phyloP scores from a whole-genome alignment of 805 yeast species.

The Metschnikowia continentalis region DNA sequence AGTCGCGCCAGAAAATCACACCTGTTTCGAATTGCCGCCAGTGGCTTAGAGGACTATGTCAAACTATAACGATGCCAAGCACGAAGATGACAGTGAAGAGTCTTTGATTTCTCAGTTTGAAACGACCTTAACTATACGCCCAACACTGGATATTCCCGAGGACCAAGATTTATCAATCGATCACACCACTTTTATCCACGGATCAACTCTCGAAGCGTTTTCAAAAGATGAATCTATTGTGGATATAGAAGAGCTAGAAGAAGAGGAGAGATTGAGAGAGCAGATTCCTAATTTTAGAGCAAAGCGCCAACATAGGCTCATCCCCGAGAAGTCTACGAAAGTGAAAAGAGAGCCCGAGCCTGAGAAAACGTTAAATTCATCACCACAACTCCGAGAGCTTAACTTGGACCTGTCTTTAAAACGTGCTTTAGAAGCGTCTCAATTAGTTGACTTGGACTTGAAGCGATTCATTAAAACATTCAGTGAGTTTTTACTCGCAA shows the following conservation, averaged over 20 bases:
- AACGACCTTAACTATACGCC: slow-evolving; percentile 39
- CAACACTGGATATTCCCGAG: slow-evolving; percentile 32
- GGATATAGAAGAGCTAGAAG: slow-evolving; percentile 33
- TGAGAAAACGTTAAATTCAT: not conserved
- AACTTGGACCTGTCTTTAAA: slow-evolving; percentile 7
- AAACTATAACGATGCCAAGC: slow-evolving; percentile 3
- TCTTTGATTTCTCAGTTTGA: slow-evolving; percentile 36
- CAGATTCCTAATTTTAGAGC: slow-evolving; percentile 36
- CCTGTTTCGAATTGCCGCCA: slow-evolving; percentile 1
- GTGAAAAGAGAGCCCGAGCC: slow-evolving; percentile 4
- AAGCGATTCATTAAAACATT: slow-evolving; percentile 40
- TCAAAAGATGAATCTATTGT: slow-evolving; percentile 31
- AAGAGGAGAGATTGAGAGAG: slow-evolving; percentile 31
- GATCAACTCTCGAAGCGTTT: slow-evolving; percentile 24
- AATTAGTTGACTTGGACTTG: slow-evolving; percentile 32
- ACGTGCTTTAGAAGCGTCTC: slow-evolving; percentile 28
- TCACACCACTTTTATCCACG: slow-evolving; percentile 30
- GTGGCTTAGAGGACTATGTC: slow-evolving; percentile 5
- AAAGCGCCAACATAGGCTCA: slow-evolving; percentile 28
- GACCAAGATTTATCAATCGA: slow-evolving; percentile 37
- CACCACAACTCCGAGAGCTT: slow-evolving; percentile 2
- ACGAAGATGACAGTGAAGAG: slow-evolving; percentile 16
- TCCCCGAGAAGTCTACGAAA: slow-evolving; percentile 23
- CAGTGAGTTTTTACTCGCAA: slow-evolving; percentile 38
- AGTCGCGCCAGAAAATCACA: slow-evolving; percentile 2